Evolutionary conservation across 176 grass and related monocot genomes (phyloP), one percentile per base, ranked within the genome.

Genomic region (Rhynchospora tenuis): DNA sequence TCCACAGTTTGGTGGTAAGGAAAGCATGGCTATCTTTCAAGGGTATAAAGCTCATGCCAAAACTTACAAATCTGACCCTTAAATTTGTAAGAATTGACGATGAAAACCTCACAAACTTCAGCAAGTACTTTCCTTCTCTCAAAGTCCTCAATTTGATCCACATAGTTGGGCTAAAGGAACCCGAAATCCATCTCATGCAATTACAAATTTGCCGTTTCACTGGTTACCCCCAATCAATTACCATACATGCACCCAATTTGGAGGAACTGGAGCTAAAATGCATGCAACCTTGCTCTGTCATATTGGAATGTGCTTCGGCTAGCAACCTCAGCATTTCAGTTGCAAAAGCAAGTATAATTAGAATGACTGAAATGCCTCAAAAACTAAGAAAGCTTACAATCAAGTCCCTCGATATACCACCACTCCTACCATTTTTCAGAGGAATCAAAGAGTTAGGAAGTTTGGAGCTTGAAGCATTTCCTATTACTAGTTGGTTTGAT

Each of bases 381-480:
- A 51, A 74, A 22, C 71, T 74, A 26, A 22, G 45, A 52, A 74
- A 51, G 13, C 71, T 74, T 28, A 52, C 46, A 2, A 20, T 74
- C 71, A 90, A 92, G 61, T 91, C 92, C n/a, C 19, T 84, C 12
- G 81, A 88, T 55, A 56, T 91, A 46, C 63, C 71, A 6, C 43
- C 48, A 24, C 87, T 94, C 24, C 42, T 89, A 61, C 46, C 78
- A 14, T 16, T 86, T 38, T 87, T 87, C 48, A 15, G 29, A 42
- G 74, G 28, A 8, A 77, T 61, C 82, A 61, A 15, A 57, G 64
- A 54, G 59, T 81, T 94, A 17, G 78, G 13, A 66, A 86, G 59
- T 27, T 75, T 91, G 51, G 86, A 93, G 33, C 70, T 90, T 13
- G 91, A 88, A 55, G 45, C 91, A 66, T 88, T 81, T 57, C 4